A percentile compares a stretch with the other conserved stretches of the same genome.
phyloP scores from a whole-genome alignment of 139 green algal genomes.

The Chlamydomonas schloesseri region DNA sequence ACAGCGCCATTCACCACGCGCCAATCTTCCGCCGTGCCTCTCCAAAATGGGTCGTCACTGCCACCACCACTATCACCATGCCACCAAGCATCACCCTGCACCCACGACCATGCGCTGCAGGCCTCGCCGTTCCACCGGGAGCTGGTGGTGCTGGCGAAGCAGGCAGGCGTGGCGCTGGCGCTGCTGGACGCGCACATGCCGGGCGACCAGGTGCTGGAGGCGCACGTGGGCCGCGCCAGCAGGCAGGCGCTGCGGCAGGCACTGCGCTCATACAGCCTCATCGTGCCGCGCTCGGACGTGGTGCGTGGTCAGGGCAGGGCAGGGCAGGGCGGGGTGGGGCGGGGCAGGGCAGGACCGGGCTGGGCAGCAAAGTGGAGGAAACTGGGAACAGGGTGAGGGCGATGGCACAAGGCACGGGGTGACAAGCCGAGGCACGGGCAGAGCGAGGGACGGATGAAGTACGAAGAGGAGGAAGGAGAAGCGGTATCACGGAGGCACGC shows the following conservation, averaged over 20 bases:
- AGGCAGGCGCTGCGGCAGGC: slow-evolving; percentile 51
- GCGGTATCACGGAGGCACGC: too few relatives aligned
- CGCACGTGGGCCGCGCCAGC: slow-evolving; percentile 44
- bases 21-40: neutral
- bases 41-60: neutral
- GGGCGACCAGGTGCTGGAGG: slow-evolving; percentile 54
- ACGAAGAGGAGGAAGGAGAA: too few relatives aligned
- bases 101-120: slow-evolving; percentile 24
- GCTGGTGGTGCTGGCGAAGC: slow-evolving; percentile 53
- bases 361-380: too few relatives aligned
- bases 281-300: slow-evolving; percentile 70
- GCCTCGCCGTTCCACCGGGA: slow-evolving; percentile 63
- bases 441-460: too few relatives aligned
- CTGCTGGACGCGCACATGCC: slow-evolving; percentile 70
- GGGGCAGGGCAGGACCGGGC: neutral
- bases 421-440: too few relatives aligned
- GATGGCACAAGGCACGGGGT: too few relatives aligned
- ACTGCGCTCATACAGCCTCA: slow-evolving; percentile 64
- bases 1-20: neutral
- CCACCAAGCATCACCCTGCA: neutral
- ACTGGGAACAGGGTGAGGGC: too few relatives aligned
- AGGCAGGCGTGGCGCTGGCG: slow-evolving; percentile 53
- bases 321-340: too few relatives aligned
- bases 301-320: slow-evolving; percentile 47
- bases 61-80: too few relatives aligned